Evolutionary conservation across 305 asterid species (phyloP).

Genomic region (Fraxinus ornus): DNA sequence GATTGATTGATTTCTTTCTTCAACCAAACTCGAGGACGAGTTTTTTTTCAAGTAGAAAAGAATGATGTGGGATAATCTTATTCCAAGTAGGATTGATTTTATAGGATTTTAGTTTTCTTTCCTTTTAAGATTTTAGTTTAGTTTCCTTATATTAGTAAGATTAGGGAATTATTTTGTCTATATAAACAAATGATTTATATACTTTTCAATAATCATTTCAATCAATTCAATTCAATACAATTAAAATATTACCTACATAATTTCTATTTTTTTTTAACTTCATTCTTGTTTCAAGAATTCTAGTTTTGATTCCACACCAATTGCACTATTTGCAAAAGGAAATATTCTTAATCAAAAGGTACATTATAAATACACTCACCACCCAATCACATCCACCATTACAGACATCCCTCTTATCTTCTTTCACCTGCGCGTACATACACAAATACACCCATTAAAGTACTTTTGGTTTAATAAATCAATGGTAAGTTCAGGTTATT

Average conservation of each 20-base stretch:
- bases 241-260: background rate
- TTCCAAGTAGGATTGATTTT: background rate
- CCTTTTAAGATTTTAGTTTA: background rate
- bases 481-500: no score
- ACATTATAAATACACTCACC: no score
- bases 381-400: no score
- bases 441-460: no score
- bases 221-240: background rate
- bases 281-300: background rate
- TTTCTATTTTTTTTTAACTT: background rate
- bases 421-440: no score
- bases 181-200: background rate
- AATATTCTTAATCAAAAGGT: no score
- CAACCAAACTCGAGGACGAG: background rate
- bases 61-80: background rate
- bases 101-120: background rate
- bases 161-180: background rate
- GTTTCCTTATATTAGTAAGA: background rate
- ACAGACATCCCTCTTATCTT: no score
- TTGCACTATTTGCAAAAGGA: background rate
- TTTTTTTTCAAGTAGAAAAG: background rate
- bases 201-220: background rate
- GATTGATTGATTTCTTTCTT: background rate
- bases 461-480: no score
- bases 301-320: background rate